Conservation (phyloP, 2,329 filamentous ascomycete genomes). For the Lasiodiplodia theobromae region DNA sequence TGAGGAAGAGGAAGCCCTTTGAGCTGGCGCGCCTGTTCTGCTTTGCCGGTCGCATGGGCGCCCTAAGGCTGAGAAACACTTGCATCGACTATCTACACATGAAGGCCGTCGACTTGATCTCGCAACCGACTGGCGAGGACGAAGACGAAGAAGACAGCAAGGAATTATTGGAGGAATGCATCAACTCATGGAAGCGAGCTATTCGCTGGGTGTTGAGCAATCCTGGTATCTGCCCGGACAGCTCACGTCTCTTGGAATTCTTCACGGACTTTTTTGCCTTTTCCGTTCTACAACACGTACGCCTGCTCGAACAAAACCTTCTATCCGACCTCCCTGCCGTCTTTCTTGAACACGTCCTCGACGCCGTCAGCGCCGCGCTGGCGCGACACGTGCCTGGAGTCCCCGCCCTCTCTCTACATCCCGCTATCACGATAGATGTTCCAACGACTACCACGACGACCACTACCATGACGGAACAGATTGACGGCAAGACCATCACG, state of each 20-base stretch:
- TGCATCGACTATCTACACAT: neutral
- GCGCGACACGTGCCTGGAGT: neutral
- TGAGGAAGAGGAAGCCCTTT: neutral
- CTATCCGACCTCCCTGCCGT: neutral
- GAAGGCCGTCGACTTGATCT: no score
- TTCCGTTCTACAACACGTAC: neutral
- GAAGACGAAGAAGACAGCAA: neutral
- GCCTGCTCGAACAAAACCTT: neutral
- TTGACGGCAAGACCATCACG: neutral
- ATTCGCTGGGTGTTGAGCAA: neutral
- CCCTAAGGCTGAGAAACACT: neutral
- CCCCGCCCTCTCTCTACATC: no score
- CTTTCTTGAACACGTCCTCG: neutral
- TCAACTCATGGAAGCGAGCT: neutral
- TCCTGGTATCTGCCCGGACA: no score
- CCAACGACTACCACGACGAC: neutral
- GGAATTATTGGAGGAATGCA: no score
- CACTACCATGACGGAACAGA: neutral
- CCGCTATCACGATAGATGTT: no score
- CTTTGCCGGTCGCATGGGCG: neutral
- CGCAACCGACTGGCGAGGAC: neutral
- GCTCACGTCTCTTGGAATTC: neutral
- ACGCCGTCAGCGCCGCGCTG: neutral
- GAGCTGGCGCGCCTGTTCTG: neutral
- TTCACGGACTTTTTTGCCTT: constrained; percentile 1